Base-by-base conservation (phyloP, 2,329 filamentous ascomycete genomes). In the Penicillium sclerotigenum region DNA sequence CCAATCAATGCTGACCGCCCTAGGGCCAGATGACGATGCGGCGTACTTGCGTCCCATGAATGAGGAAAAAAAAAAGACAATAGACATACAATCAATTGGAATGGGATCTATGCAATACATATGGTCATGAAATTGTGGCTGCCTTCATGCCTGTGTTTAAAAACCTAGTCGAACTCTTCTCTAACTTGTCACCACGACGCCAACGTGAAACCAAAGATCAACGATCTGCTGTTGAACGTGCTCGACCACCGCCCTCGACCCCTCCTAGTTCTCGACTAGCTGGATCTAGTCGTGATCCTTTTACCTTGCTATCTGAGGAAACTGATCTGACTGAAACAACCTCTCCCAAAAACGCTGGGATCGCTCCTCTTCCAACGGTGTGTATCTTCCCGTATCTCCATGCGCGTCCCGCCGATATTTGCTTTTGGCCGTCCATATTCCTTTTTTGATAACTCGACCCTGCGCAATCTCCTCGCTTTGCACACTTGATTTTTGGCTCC, bases 171-270 rank as follows among this genome's bases (percentile, higher is more conserved):
- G 57, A 61, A 5, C 43, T 62, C 40, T 48, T 64, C 38, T 47
- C 56, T 46, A 57, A 40, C n/a, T 47, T 62, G n/a, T 64, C 63
- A 24, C 64, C 61, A 38, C 59, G 54, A 59, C 59, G 56, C 61
- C 43, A 38, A 26, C 60, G 51, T 55, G 47, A 50, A 51, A 42
- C 52, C 34, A 50, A 63, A 49, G 52, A 59, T 57, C 58, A 38
- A 50, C 63, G 52, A 60, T 52, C 47, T 46, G 20, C 40, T 33
- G n/a, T 24, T 28, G 40, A 34, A 16, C 47, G 16, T 38, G 31
- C n/a, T 38, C 47, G 18, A 52, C 33, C 29, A 43, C 48, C 48
- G 48, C 37, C 58, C 16, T 52, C 59, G 14, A 54, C 52, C 28
- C 50, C 56, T 46, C 31, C 59, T 28, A 52, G 41, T 8, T 50